Evolutionary conservation across 495 filamentous ascomycete species (phyloP).

Genomic region (Sporormia fimetaria): DNA sequence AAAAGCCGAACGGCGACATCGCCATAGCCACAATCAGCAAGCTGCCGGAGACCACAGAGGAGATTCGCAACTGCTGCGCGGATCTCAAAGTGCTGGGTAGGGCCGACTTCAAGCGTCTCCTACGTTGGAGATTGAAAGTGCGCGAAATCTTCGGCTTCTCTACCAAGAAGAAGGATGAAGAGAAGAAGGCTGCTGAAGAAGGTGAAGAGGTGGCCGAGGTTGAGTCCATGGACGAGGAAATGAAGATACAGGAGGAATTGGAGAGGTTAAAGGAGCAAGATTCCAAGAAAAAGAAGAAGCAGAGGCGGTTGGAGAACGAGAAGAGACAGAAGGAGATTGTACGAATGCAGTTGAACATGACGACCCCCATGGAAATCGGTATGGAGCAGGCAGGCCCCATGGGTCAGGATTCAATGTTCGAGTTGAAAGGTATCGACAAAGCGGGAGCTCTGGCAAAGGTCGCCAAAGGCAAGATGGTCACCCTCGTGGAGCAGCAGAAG

Average conservation of each 20-base stretch:
- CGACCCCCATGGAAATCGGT: conserved; percentile 86
- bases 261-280: conserved; percentile 70
- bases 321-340: conserved; percentile 81
- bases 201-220: conserved; percentile 67
- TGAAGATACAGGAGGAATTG: conserved; percentile 78
- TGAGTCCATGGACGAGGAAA: conserved; percentile 83
- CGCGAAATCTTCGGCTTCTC: conserved; percentile 84
- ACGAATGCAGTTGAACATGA: conserved; percentile 95
- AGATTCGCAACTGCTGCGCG: conserved; percentile 71
- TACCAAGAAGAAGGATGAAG: conserved; percentile 52
- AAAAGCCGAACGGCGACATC: conserved; percentile 66
- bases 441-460: conserved; percentile 57
- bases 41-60: conserved; percentile 84
- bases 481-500: conserved; percentile 41
- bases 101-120: conserved; percentile 86
- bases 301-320: conserved; percentile 74
- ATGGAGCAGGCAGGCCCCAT: conserved; percentile 74
- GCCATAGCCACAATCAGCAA: conserved; percentile 76
- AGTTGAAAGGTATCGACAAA: conserved; percentile 66
- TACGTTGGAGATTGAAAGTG: conserved; percentile 84
- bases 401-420: conserved; percentile 73
- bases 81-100: conserved; percentile 87
- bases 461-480: conserved; percentile 63
- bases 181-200: conserved; percentile 39
- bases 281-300: conserved; percentile 59